Evolutionary conservation across 2,329 filamentous ascomycete species (phyloP).

Genomic region (Colletotrichum sp.): DNA sequence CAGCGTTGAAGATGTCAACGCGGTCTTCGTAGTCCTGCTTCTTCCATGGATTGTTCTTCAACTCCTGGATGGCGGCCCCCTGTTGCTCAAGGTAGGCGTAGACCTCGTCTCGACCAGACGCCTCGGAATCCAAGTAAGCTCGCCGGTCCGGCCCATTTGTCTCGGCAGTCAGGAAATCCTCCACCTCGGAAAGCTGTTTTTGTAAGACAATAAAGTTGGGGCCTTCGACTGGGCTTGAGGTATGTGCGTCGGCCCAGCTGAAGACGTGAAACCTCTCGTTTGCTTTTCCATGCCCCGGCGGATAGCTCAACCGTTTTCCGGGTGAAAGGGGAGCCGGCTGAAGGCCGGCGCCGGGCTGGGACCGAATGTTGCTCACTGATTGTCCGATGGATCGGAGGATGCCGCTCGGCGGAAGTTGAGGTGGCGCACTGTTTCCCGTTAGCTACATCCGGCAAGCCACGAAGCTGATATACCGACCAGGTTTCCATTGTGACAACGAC

Average conservation of each 20-base stretch:
- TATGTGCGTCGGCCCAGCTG: slow-evolving; percentile 3
- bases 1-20: slow-evolving; percentile 45
- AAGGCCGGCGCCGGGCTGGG: background rate
- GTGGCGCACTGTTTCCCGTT: background rate
- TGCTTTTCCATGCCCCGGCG: background rate
- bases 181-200: slow-evolving; percentile 8
- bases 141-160: slow-evolving; percentile 7
- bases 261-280: slow-evolving; percentile 19
- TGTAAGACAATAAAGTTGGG: slow-evolving; percentile 16
- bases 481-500: slow-evolving; percentile 24
- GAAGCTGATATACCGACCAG: background rate
- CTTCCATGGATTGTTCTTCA: slow-evolving; percentile 1
- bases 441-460: background rate
- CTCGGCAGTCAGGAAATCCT: slow-evolving; percentile 11
- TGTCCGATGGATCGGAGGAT: background rate
- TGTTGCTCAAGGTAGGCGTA: slow-evolving; percentile 25
- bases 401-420: slow-evolving; percentile 13
- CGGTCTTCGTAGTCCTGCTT: slow-evolving; percentile 36
- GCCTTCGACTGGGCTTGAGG: background rate
- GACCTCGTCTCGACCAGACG: slow-evolving; percentile 30
- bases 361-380: background rate
- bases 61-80: background rate
- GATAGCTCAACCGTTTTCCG: slow-evolving; percentile 1
- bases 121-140: slow-evolving; percentile 7
- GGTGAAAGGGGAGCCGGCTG: background rate